phyloP scores from a whole-genome alignment of 1,284 basidiomycete species.

The Singerocomus rubriflavus region DNA sequence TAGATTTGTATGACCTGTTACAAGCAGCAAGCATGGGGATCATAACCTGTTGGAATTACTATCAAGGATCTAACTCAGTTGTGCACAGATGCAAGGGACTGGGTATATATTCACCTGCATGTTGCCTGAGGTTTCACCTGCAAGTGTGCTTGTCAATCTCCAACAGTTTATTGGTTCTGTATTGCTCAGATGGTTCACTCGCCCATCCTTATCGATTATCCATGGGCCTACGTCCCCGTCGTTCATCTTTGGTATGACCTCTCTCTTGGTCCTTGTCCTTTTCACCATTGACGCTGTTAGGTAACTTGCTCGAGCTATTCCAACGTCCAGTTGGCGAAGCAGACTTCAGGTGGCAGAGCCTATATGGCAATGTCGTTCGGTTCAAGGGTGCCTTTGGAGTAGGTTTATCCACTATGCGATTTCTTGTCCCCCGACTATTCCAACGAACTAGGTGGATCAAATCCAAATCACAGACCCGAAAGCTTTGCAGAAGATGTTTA shows the following conservation, averaged over 20 bases:
- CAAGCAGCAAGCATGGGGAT: no score
- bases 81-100: no score
- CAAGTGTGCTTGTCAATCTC: no score
- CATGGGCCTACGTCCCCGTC: slow-evolving; percentile 33
- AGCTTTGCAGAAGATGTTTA: slow-evolving; percentile 43
- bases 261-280: no score
- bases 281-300: slow-evolving; percentile 6
- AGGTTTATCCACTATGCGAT: neutral
- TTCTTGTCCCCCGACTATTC: neutral
- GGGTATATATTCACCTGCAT: no score
- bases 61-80: no score
- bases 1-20: no score
- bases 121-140: no score
- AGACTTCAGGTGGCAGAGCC: slow-evolving; percentile 34
- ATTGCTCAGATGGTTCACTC: slow-evolving; percentile 11
- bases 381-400: slow-evolving; percentile 29
- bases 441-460: slow-evolving; percentile 21
- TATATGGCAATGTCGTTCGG: slow-evolving; percentile 31
- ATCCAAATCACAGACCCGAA: slow-evolving; percentile 39
- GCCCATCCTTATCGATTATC: slow-evolving; percentile 26
- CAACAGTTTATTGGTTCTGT: slow-evolving; percentile 15
- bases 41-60: no score
- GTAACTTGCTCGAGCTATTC: slow-evolving; percentile 27
- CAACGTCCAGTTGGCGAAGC: slow-evolving; percentile 27
- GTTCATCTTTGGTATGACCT: slow-evolving; percentile 29